A percentile compares a stretch with the other conserved stretches of the same genome.
Evolutionary conservation across 257 asterid genomes (phyloP).

Genomic region (Penstemon eatonii): DNA sequence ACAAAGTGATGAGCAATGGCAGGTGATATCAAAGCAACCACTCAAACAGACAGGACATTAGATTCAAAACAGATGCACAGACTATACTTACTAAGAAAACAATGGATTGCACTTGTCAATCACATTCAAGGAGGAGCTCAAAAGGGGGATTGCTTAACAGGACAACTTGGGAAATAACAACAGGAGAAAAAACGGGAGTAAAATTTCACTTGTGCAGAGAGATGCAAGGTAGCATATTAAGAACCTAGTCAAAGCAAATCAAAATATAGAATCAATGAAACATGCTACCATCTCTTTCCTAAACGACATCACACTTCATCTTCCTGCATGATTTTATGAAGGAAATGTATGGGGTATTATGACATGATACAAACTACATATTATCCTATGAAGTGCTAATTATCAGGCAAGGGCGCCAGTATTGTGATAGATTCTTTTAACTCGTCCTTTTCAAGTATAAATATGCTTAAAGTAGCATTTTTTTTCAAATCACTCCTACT

Average conservation of each 20-base stretch:
- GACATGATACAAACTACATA: slow-evolving; percentile 11
- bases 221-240: background rate
- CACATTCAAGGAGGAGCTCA: slow-evolving; percentile 12
- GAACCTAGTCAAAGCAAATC: background rate
- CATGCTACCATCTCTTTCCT: slow-evolving; percentile 10
- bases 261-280: background rate
- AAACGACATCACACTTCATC: background rate
- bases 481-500: slow-evolving; percentile 13
- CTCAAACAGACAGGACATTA: slow-evolving; percentile 6
- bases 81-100: slow-evolving; percentile 6
- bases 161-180: slow-evolving; percentile 10
- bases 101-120: background rate
- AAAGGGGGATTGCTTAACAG: background rate
- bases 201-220: background rate
- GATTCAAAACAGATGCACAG: background rate
- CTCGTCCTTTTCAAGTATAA: background rate
- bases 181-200: background rate
- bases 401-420: background rate
- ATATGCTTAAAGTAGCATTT: background rate
- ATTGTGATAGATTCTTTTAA: background rate
- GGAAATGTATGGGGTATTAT: background rate
- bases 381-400: background rate
- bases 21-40: background rate
- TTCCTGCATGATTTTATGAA: background rate
- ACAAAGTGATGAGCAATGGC: slow-evolving; percentile 23